phyloP scores from a whole-genome alignment of 2,329 filamentous ascomycete species.

The Leptodontidium sp. region DNA sequence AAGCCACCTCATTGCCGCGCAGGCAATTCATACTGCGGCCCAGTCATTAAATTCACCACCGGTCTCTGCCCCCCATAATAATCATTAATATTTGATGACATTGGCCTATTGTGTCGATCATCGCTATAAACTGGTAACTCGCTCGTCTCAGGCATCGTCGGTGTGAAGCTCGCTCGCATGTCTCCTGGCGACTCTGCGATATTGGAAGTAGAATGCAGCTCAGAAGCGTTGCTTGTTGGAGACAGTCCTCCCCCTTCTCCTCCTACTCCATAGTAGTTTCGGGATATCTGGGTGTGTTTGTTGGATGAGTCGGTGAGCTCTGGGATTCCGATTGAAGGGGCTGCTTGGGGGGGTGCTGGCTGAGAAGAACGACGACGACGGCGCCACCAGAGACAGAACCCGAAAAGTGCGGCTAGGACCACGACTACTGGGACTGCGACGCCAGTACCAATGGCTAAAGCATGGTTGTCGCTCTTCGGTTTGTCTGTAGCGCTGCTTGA shows the following conservation, averaged over 20 bases:
- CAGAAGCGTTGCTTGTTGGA: background rate
- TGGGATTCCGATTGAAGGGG: background rate
- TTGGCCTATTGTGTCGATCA: background rate
- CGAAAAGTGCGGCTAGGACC: background rate
- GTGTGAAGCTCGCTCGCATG: background rate
- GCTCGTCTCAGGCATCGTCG: background rate
- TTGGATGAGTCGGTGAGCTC: background rate
- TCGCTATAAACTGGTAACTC: background rate
- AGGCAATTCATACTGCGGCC: background rate
- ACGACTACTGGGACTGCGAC: constrained; percentile 1
- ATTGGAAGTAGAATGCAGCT: background rate
- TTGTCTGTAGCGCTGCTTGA: background rate
- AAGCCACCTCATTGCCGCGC: background rate
- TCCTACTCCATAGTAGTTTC: background rate
- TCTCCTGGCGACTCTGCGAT: background rate
- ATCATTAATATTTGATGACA: constrained; percentile 1
- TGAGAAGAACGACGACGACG: background rate
- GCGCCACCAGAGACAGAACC: constrained; percentile 1
- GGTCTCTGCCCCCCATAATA: background rate
- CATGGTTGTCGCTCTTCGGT: background rate
- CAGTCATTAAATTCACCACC: background rate
- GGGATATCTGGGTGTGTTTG: background rate
- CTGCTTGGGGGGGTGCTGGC: background rate
- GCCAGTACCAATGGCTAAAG: background rate
- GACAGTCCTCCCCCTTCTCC: background rate